These are phyloP conservation scores for Aspergillus vadensis DNA, from an alignment of 2,329 filamentous ascomycete species.

Conservation along the genomic window DNA sequence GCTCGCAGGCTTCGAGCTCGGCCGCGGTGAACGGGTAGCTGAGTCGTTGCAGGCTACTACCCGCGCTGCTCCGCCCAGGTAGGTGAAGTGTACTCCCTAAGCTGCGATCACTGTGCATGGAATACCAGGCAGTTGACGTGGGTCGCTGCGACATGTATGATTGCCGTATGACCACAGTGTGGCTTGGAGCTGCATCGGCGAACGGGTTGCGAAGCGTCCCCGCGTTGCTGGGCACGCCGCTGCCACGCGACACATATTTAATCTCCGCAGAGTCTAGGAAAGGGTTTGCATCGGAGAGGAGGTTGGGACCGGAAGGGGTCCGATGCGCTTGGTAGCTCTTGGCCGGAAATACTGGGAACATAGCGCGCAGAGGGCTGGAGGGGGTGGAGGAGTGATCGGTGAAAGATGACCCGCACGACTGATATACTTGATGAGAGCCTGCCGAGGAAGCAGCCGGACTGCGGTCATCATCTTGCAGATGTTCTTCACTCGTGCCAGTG, in stretches of 20 bases:
- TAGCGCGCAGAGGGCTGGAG: constrained; percentile 14
- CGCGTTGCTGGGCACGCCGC: neutral
- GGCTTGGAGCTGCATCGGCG: constrained; percentile 4
- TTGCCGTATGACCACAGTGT: neutral
- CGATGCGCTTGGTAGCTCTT: neutral
- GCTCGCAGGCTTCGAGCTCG: constrained; percentile 3
- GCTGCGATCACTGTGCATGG: constrained; percentile 24
- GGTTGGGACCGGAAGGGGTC: neutral
- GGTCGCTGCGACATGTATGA: constrained; percentile 1
- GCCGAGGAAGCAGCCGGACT: constrained; percentile 20
- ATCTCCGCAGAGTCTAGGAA: constrained; percentile 20
- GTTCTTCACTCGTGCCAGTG: constrained; percentile 21
- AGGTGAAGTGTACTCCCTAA: constrained; percentile 34
- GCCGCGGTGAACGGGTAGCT: constrained; percentile 19
- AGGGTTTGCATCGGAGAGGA: constrained; percentile 12
- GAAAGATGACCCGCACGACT: constrained; percentile 14
- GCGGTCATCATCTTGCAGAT: constrained; percentile 17
- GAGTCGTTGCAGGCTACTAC: constrained; percentile 22
- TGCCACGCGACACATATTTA: neutral
- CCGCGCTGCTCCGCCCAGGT: constrained; percentile 27
- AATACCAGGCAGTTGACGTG: constrained; percentile 6
- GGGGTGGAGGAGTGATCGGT: constrained; percentile 13
- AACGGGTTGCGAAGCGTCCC: constrained; percentile 9
- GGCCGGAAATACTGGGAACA: neutral
- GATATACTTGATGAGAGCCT: constrained; percentile 18